A percentile compares a stretch with the other conserved stretches of the same genome.
Conservation (phyloP, 345 rosid genomes). For the Salix udensis region DNA sequence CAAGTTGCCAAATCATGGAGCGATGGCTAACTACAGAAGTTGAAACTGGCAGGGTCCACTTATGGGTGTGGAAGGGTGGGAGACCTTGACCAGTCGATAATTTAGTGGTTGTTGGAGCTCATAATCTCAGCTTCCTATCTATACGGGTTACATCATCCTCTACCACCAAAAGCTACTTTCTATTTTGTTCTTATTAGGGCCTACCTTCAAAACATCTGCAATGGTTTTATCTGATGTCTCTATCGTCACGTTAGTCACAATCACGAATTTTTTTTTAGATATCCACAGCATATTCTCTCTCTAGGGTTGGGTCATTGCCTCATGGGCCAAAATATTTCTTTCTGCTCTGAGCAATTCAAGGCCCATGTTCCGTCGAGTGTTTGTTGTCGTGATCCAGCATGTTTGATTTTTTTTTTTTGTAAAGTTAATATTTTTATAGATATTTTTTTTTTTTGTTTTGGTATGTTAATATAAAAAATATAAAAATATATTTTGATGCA, state of each 20-base stretch:
- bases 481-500: too few relatives aligned
- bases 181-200: background rate
- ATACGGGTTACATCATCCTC: constrained; percentile 15
- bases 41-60: background rate
- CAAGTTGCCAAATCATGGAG: background rate
- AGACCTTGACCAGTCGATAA: constrained; percentile 18
- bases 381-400: too few relatives aligned
- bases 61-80: background rate
- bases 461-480: too few relatives aligned
- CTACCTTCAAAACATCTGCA: background rate
- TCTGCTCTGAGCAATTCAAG: background rate
- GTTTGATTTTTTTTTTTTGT: too few relatives aligned
- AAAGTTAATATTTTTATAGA: too few relatives aligned
- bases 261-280: background rate
- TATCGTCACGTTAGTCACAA: background rate
- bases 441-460: too few relatives aligned
- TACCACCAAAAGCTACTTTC: constrained; percentile 6
- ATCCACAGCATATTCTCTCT: background rate
- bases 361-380: background rate
- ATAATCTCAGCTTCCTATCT: constrained; percentile 11
- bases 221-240: background rate
- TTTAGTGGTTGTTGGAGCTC: constrained; percentile 33
- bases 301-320: background rate
- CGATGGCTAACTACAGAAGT: background rate
- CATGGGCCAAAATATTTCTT: background rate